phyloP scores from a whole-genome alignment of 108 stramenopile genomes.

The Cyclotella sp. region DNA sequence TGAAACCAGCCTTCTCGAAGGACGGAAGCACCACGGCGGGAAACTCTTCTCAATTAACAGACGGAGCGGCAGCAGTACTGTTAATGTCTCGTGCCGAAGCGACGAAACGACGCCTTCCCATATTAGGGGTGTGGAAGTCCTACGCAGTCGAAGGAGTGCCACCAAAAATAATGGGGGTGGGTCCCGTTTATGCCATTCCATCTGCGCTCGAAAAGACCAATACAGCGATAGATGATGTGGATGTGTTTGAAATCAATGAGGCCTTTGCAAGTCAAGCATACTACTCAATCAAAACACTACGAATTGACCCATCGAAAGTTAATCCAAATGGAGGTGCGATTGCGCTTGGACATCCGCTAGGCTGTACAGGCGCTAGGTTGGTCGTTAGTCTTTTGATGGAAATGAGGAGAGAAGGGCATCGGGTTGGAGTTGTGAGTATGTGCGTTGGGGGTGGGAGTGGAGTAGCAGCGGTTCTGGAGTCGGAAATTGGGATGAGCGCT shows the following conservation, averaged over 20 bases:
- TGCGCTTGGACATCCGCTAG: constrained; percentile 96
- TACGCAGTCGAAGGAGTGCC: constrained; percentile 90
- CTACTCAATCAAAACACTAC: constrained; percentile 76
- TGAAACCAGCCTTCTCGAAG: constrained; percentile 88
- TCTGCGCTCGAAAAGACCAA: constrained; percentile 69
- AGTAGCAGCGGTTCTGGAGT: constrained; percentile 94
- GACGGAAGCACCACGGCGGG: constrained; percentile 94
- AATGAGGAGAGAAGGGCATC: constrained; percentile 70
- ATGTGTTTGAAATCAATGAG: constrained; percentile 97
- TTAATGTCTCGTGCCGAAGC: constrained; percentile 88
- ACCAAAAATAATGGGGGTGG: constrained; percentile 94
- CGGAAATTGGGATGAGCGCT: constrained; percentile 47
- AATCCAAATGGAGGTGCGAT: constrained; percentile 98
- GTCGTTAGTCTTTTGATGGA: constrained; percentile 91
- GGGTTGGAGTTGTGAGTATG: constrained; percentile 90
- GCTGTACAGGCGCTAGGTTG: constrained; percentile 93
- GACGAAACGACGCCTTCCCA: constrained; percentile 62
- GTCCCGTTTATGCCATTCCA: constrained; percentile 93
- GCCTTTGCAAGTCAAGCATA: constrained; percentile 94
- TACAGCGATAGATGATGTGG: constrained; percentile 75
- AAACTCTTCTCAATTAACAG: constrained; percentile 92
- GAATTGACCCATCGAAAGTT: constrained; percentile 74
- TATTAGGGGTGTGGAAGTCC: constrained; percentile 84
- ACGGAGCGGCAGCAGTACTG: constrained; percentile 95
- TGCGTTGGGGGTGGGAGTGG: constrained; percentile 99